Percentiles rank a stretch among this genome's conserved stretches.
Conservation (phyloP, 441 rosid genomes). For the Erodium moschatum region DNA sequence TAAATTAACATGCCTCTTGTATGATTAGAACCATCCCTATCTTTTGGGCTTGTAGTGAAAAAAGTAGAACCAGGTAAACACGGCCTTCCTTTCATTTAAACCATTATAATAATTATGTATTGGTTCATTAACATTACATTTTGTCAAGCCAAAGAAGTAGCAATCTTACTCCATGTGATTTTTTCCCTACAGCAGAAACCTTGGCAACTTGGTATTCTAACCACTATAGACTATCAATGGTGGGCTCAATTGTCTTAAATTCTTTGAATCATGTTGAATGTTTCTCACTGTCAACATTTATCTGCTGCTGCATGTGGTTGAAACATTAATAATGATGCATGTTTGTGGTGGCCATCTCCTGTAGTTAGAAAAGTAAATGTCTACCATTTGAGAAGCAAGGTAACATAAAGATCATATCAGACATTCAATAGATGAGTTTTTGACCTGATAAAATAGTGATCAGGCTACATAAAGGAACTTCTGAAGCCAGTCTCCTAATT, state of each 20-base stretch:
- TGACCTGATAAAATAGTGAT: neutral
- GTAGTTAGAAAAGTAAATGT: neutral
- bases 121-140: neutral
- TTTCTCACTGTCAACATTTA: slow-evolving; percentile 1
- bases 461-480: neutral
- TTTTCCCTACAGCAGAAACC: neutral
- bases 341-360: neutral
- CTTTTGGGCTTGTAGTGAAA: neutral
- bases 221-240: neutral
- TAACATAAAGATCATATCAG: neutral
- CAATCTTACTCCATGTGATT: slow-evolving; percentile 3
- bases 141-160: neutral
- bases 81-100: neutral
- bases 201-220: neutral
- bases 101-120: neutral
- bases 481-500: slow-evolving; percentile 1
- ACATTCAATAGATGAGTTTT: neutral
- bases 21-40: neutral
- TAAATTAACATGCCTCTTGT: slow-evolving; percentile 1
- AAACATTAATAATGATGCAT: neutral
- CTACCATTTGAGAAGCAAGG: neutral
- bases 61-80: neutral
- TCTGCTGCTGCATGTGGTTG: slow-evolving; percentile 7
- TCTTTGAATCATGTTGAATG: slow-evolving; percentile 9
- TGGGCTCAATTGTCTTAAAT: neutral